Percentiles rank a stretch among this genome's conserved stretches.
phyloP scores from a whole-genome alignment of 1,284 basidiomycete genomes.

The Sporisorium exsertum region DNA sequence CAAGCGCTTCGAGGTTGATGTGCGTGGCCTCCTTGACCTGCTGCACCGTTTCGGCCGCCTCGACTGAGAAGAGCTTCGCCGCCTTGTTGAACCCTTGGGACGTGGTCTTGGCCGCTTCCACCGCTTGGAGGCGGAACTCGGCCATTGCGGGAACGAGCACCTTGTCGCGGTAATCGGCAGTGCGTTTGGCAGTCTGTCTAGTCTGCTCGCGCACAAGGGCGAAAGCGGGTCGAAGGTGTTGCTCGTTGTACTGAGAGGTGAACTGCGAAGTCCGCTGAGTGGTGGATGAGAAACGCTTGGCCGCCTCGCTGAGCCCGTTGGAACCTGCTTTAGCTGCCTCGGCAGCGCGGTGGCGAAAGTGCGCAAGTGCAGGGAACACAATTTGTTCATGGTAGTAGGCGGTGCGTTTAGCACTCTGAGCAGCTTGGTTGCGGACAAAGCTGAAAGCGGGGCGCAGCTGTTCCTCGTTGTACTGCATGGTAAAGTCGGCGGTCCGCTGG shows the following conservation, averaged over 20 bases:
- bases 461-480: slow-evolving; percentile 14
- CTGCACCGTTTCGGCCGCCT: slow-evolving; percentile 26
- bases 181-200: slow-evolving; percentile 13
- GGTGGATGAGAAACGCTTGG: slow-evolving; percentile 21
- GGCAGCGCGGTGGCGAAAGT: slow-evolving; percentile 15
- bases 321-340: slow-evolving; percentile 24
- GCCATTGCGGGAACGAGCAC: slow-evolving; percentile 17
- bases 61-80: slow-evolving; percentile 24
- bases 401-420: slow-evolving; percentile 9
- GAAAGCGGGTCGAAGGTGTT: slow-evolving; percentile 20
- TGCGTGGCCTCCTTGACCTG: slow-evolving; percentile 26
- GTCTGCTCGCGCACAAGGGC: slow-evolving; percentile 20
- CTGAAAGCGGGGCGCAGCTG: slow-evolving; percentile 15
- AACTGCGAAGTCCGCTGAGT: slow-evolving; percentile 18
- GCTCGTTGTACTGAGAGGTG: slow-evolving; percentile 14
- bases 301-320: slow-evolving; percentile 34
- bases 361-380: slow-evolving; percentile 13
- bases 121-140: slow-evolving; percentile 20
- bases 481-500: slow-evolving; percentile 4
- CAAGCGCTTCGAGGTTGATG: slow-evolving; percentile 34
- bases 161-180: slow-evolving; percentile 22
- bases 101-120: slow-evolving; percentile 24
- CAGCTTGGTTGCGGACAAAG: slow-evolving; percentile 22
- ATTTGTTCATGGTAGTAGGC: slow-evolving; percentile 23
- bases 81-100: slow-evolving; percentile 35